phyloP scores from a whole-genome alignment of 306 rosid genomes.

The Astragalus glycyphyllos region DNA sequence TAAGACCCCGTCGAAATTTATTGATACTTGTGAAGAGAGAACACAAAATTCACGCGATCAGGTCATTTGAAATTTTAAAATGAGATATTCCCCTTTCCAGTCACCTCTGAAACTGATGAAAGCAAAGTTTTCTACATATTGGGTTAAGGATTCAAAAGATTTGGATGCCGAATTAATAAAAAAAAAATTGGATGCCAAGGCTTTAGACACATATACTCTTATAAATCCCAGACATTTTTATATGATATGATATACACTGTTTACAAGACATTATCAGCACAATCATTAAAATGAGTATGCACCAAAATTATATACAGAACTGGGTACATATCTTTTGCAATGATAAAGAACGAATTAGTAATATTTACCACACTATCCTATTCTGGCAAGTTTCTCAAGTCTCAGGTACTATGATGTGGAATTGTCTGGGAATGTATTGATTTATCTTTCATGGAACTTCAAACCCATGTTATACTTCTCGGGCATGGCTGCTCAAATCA shows the following conservation, averaged over 20 bases:
- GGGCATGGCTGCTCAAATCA: slow-evolving; percentile 53
- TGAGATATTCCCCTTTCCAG: too few species aligned
- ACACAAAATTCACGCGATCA: too few species aligned
- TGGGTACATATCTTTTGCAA: slow-evolving; percentile 27
- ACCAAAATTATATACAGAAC: slow-evolving; percentile 45
- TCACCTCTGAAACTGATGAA: too few species aligned
- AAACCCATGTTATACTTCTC: slow-evolving; percentile 49
- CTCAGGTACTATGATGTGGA: neutral
- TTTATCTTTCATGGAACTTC: slow-evolving; percentile 32
- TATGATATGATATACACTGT: slow-evolving; percentile 4
- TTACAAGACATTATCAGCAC: slow-evolving; percentile 19
- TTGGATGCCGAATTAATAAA: too few species aligned
- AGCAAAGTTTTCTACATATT: too few species aligned
- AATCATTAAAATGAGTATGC: slow-evolving; percentile 25
- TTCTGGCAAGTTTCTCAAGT: slow-evolving; percentile 21
- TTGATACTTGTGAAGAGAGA: too few species aligned
- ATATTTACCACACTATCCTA: slow-evolving; percentile 40
- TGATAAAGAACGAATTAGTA: slow-evolving; percentile 10
- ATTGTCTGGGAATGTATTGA: slow-evolving; percentile 24
- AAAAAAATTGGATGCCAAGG: too few species aligned
- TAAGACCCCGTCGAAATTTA: too few species aligned
- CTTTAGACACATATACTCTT: slow-evolving; percentile 6
- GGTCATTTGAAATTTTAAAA: too few species aligned
- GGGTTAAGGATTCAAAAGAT: too few species aligned
- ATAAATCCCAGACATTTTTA: slow-evolving; percentile 9